phyloP scores from a whole-genome alignment of 2,329 filamentous ascomycete genomes.

The Ophiocordyceps robertsii region DNA sequence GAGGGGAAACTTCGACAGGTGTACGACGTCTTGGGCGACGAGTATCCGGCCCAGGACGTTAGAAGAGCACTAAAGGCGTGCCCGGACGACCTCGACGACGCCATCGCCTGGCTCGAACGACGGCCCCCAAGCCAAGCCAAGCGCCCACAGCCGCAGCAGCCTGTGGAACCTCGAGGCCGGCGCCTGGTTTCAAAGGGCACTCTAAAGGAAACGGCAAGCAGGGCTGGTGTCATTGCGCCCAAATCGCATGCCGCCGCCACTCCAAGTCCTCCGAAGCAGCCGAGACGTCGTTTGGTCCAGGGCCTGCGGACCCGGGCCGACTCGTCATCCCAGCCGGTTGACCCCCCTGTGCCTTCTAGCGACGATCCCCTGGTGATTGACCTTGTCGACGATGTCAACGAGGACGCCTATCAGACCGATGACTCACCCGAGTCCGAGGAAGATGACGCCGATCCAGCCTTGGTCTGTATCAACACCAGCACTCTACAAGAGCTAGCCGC shows the following conservation, averaged over 20 bases:
- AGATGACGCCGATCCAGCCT: conserved; percentile 33
- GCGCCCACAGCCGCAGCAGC: not conserved
- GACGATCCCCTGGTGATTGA: conserved; percentile 21
- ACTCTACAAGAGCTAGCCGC: conserved; percentile 64
- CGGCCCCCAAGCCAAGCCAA: conserved; percentile 3
- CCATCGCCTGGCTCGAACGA: conserved; percentile 17
- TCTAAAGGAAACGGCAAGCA: conserved; percentile 8
- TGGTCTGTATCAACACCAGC: conserved; percentile 76
- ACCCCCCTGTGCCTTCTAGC: conserved; percentile 14
- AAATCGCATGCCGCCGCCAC: conserved; percentile 8
- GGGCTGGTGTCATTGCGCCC: conserved; percentile 5
- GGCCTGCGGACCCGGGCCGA: conserved; percentile 15
- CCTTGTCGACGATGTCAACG: conserved; percentile 23
- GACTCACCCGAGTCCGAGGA: conserved; percentile 13
- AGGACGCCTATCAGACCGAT: conserved; percentile 26
- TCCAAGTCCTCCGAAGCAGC: conserved; percentile 16
- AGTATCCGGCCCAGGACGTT: conserved; percentile 15
- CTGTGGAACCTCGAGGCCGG: conserved; percentile 10
- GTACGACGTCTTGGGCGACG: conserved; percentile 19
- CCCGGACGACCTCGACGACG: conserved; percentile 21
- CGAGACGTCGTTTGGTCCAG: conserved; percentile 21
- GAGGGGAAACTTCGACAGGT: conserved; percentile 20
- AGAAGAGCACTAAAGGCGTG: conserved; percentile 18
- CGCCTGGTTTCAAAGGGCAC: conserved; percentile 18
- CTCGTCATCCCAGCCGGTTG: conserved; percentile 10